Evolutionary conservation across 2,329 filamentous ascomycete species (phyloP).

Genomic region (Didymella exigua): DNA sequence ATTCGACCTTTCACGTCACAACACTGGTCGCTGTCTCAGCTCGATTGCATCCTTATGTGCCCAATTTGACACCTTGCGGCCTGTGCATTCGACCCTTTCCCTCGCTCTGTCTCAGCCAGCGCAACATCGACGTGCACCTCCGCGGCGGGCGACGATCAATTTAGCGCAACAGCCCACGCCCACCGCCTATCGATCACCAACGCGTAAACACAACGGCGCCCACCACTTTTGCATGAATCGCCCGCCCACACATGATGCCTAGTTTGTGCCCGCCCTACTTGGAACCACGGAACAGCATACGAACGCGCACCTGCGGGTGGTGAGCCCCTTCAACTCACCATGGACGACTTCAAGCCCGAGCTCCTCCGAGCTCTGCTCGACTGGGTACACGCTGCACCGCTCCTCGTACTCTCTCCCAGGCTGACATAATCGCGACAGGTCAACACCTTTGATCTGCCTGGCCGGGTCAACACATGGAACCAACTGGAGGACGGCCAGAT

Average conservation of each 20-base stretch:
- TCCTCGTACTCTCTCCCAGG: background rate
- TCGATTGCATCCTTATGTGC: constrained; percentile 10
- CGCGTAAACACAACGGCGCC: constrained; percentile 24
- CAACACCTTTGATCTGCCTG: constrained; percentile 51
- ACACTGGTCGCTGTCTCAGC: constrained; percentile 5
- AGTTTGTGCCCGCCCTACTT: constrained; percentile 21
- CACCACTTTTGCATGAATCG: constrained; percentile 22
- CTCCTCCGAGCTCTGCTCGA: constrained; percentile 48
- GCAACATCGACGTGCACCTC: constrained; percentile 15
- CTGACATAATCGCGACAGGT: constrained; percentile 39
- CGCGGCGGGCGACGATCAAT: constrained; percentile 18
- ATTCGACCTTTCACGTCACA: background rate
- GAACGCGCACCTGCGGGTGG: constrained; percentile 21
- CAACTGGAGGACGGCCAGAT: constrained; percentile 55
- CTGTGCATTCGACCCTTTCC: background rate
- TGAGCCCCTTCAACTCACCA: constrained; percentile 28
- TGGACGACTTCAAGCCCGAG: constrained; percentile 50
- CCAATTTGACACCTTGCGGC: background rate
- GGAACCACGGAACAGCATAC: constrained; percentile 21
- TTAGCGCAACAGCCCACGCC: constrained; percentile 23
- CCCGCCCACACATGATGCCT: constrained; percentile 40
- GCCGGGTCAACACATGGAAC: constrained; percentile 47
- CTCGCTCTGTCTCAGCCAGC: constrained; percentile 4
- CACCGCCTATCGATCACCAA: constrained; percentile 27
- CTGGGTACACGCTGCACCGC: constrained; percentile 37